Evolutionary conservation across 768 basidiomycete species (phyloP).

Genomic region (Lactarius tabidus): DNA sequence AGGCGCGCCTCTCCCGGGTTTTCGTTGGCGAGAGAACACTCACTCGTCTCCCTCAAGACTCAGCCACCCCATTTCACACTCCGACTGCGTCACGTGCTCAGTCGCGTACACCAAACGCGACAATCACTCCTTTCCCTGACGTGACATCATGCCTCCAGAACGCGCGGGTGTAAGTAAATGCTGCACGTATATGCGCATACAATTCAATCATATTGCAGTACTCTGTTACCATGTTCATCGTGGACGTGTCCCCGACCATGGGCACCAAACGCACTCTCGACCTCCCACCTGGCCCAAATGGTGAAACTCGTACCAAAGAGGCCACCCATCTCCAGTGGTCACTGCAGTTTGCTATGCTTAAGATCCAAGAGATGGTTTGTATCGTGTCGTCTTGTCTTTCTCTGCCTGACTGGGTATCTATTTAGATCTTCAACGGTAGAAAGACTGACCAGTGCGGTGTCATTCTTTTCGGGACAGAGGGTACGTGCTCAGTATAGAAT

Average conservation of each 20-base stretch:
- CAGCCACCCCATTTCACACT: conserved; percentile 16
- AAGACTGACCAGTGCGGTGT: conserved; percentile 96
- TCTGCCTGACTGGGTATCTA: neutral
- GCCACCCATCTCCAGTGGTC: conserved; percentile 79
- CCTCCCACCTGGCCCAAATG: conserved; percentile 48
- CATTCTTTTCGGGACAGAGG: conserved; percentile 79
- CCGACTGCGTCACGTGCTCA: conserved; percentile 5
- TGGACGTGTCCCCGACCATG: conserved; percentile 90
- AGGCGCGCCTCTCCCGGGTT: conserved; percentile 28
- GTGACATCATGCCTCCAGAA: conserved; percentile 62
- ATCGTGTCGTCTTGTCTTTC: conserved; percentile 3
- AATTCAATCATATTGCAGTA: conserved; percentile 42
- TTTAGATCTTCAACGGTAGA: conserved; percentile 81
- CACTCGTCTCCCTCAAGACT: neutral
- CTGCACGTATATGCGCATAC: conserved; percentile 24
- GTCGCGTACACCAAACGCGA: neutral
- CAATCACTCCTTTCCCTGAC: neutral
- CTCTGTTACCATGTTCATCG: conserved; percentile 82
- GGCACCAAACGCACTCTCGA: conserved; percentile 55
- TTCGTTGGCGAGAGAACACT: neutral
- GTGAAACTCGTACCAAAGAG: conserved; percentile 48
- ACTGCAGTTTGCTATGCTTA: conserved; percentile 83
- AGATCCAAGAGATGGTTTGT: conserved; percentile 86
- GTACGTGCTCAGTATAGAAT: conserved; percentile 36
- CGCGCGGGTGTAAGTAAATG: conserved; percentile 62